Base-by-base conservation (phyloP, 176 grass and related monocot genomes). In the Dendrocalamus sinicus region DNA sequence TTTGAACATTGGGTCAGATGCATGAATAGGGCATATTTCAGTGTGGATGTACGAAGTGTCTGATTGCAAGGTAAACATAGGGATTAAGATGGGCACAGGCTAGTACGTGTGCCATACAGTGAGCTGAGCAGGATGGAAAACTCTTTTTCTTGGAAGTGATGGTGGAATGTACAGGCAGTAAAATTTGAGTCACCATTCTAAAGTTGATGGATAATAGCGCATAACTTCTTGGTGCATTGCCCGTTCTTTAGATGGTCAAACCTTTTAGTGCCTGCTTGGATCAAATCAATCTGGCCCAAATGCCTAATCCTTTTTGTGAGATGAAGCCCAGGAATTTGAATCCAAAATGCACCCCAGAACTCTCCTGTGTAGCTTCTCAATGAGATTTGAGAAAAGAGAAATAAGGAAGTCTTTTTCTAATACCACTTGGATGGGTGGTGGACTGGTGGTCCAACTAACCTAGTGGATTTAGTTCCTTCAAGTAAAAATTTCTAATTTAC, bases 271-370 rank as follows among this genome's bases (percentile, higher is more conserved):
- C 55, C 71, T 47, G 23, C 30, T 71, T 82, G 64, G 17, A 2
- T 90, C 72, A 45, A 71, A 1, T 81, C 40, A 13, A 70, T 81
- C 44, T 85, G 78, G 83, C n/a, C 43, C 44, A 81, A 63, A 39
- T 13, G 52, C 16, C 37, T 51, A 74, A 26, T 73, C 46, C 3
- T 28, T 57, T 46, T 61, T 32, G 58, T 32, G 58, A 32, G n/a
- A 66, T 54, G 24, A 67, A 32, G 32, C 17, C 45, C 55, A 54
- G 10, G 28, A 32, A 70, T 70, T 83, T 11, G 40, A 82, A 48
- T 82, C 40, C 70, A 23, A 40, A 59, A 58, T 26, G 43, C 9
- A 73, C 7, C 46, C 45, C 57, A 12, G 19, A 37, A 17, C 12
- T 83, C 52, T 51, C 3, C n/a, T 60, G 52, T 79, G 9, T 32